Evolutionary conservation across 306 rosid species (phyloP), one percentile per base, ranked within the genome.

Genomic region (Prunus armeniaca): DNA sequence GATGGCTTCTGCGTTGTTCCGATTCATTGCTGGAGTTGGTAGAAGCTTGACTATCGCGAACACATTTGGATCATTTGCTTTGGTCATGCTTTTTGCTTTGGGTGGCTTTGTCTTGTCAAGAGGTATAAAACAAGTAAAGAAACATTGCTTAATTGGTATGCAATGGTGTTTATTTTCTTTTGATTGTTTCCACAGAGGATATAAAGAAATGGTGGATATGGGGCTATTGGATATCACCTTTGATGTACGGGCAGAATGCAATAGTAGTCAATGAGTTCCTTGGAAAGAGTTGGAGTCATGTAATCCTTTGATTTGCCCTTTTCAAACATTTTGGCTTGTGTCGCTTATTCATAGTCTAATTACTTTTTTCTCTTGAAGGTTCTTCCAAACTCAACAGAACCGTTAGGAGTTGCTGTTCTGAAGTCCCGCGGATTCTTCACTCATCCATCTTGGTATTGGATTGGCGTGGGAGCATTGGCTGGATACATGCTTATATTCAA

Each of bases 51-150:
- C 79, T 7, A 71, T 67, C 24, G 88, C 88, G 64, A 49, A 47
- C 34, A 81, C 91, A 52, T 17, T 85, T 34, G 86, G 85, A 2
- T 71, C 88, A 1, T 79, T 85, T 63, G 2, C 64, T 56, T 54
- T 85, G 20, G 28, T 68, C 69, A 64, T 72, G 57, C 78, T 88
- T 78, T 34, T 88, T 61, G 67, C 80, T 41, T 34, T 83, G 85
- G 80, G 88, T 18, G 91, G 91, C 17, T 79, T 85, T 50, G 67
- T 86, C 76, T 41, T 85, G n/a, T 81, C 91, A 38, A 83, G 76
- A 88, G 91, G 91, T 88, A 81, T 52, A 55, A 56, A 19, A 11
- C 45, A 67, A 24, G 3, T 3, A 67, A 25, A 57, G 13, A 3
- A 20, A 47, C 6, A 55, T 7, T 38, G 43, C 34, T 38, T 22